Base-by-base conservation (phyloP, 805 yeast genomes). In the Candida rishiriensis region DNA sequence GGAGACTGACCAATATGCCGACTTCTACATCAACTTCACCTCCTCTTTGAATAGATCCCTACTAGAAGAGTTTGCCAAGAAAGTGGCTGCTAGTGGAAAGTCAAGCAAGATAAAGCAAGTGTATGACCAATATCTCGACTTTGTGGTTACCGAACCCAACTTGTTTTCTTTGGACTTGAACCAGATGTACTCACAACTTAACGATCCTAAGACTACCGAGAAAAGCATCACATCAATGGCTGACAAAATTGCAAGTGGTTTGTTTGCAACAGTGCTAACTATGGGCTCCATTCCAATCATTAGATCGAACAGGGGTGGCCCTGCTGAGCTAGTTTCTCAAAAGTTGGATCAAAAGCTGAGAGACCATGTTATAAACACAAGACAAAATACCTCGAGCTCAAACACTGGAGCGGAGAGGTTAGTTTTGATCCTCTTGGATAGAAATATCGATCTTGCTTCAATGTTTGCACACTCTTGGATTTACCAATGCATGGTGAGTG, bases 391-490 rank as follows among this genome's bases (percentile, higher is more conserved):
- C n/a, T 26, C 49, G 18, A 40, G 36, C 4, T 41, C 48, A 8
- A 21, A 18, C 11, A 35, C 42, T 9, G 32, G 46, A 47, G 35
- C 40, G 15, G 83, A 82, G 45, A 72, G 96, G 48, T 78, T 85
- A 3, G 97, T 91, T 11, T 70, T 93, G 54, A 74, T 95, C 29
- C 64, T 93, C 34, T 66, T 93, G 37, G 99, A 93, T 66, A 76
- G 99, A 64, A 87, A 85, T 60, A 73, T 93, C 47, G 98, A 93
- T 65, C 72, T 93, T 49, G 83, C 93, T 2, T 84, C 96, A 13
- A 91, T 93, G 97, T 83, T 93, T 64, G 79, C 91, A 1, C 99
- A 93, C 66, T 88, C 97, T 11, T 91, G 98, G 97, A 90, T 95
- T 40, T 93, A 93, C 63, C 96, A 91, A 69, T 89, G 97, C 57